phyloP scores from a whole-genome alignment of 1,284 basidiomycete species.

The Malassezia slooffiae region DNA sequence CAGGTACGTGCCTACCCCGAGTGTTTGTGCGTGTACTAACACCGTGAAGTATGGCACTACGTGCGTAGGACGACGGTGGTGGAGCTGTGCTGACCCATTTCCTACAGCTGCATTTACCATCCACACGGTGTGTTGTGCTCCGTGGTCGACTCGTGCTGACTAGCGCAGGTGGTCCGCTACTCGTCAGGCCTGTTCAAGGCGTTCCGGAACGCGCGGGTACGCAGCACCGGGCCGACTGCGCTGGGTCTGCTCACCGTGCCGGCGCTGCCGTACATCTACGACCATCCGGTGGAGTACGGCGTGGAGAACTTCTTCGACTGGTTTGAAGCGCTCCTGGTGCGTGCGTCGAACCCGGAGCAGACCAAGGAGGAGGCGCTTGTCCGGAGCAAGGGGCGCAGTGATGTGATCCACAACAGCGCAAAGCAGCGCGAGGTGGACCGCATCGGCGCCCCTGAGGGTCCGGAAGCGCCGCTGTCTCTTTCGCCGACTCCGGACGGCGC shows the following conservation, averaged over 20 bases:
- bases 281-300: conserved; percentile 49
- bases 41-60: conserved; percentile 21
- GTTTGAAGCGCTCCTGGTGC: conserved; percentile 46
- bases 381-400: not conserved
- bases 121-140: conserved; percentile 27
- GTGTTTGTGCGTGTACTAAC: not conserved
- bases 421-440: not conserved
- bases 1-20: conserved; percentile 8
- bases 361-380: too few relatives aligned
- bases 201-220: conserved; percentile 56
- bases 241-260: conserved; percentile 53
- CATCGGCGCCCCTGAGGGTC: not conserved
- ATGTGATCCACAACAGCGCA: not conserved
- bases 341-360: too few relatives aligned
- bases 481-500: not conserved
- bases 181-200: conserved; percentile 64
- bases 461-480: too few relatives aligned
- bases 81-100: not conserved
- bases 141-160: too few relatives aligned
- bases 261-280: conserved; percentile 47
- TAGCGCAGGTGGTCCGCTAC: conserved; percentile 49
- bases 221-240: conserved; percentile 67
- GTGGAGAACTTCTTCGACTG: conserved; percentile 51
- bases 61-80: conserved; percentile 4
- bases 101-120: conserved; percentile 34